Conservation (phyloP, 768 basidiomycete genomes). For the Lentinula guzmanii region DNA sequence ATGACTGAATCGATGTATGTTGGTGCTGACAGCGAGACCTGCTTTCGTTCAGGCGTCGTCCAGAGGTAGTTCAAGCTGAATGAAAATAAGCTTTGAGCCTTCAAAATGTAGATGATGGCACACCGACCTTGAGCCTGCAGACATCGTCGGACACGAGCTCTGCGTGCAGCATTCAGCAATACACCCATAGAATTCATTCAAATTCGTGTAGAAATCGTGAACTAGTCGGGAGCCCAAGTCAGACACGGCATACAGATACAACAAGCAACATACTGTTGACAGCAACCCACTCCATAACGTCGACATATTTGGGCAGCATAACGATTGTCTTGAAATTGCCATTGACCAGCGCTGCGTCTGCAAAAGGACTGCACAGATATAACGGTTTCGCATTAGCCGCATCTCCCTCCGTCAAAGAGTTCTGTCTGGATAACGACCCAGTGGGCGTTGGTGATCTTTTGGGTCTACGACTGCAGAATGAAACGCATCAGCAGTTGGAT, state of each 20-base stretch:
- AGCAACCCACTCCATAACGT: constrained; percentile 96
- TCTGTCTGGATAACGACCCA: constrained; percentile 19
- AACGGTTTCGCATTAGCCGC: constrained; percentile 49
- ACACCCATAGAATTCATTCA: constrained; percentile 95
- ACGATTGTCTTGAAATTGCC: constrained; percentile 99
- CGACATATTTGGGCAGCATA: constrained; percentile 90
- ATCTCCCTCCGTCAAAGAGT: constrained; percentile 27
- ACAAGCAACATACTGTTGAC: constrained; percentile 67
- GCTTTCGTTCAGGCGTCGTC: constrained; percentile 89
- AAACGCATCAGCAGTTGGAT: not conserved
- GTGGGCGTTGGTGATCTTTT: constrained; percentile 32
- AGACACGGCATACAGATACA: not conserved
- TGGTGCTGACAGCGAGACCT: constrained; percentile 83
- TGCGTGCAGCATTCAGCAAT: constrained; percentile 91
- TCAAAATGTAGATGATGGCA: not conserved
- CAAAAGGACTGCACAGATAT: constrained; percentile 92
- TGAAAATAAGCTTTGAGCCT: not conserved
- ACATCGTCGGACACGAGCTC: constrained; percentile 87
- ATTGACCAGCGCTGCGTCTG: constrained; percentile 91
- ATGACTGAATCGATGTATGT: constrained; percentile 98
- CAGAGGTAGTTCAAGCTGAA: constrained; percentile 87
- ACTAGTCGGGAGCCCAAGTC: constrained; percentile 39
- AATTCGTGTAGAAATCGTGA: constrained; percentile 94
- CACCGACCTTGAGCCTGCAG: constrained; percentile 77
- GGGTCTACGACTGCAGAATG: constrained; percentile 16